Percentiles rank a stretch among this genome's conserved stretches.
phyloP scores from a whole-genome alignment of 306 rosid genomes.

The Cucumis melo region DNA sequence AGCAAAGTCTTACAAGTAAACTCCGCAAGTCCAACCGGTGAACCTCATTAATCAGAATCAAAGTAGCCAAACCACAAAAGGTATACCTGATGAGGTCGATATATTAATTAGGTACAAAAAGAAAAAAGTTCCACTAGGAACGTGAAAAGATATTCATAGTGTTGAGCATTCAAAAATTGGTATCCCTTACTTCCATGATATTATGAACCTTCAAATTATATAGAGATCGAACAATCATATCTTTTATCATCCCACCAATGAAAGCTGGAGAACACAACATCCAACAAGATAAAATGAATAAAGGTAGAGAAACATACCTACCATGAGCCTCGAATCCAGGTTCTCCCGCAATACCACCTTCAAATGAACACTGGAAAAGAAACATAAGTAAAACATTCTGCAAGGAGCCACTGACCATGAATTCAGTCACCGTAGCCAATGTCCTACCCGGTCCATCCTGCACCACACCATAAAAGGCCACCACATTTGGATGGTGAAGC shows the following conservation, averaged over 20 bases:
- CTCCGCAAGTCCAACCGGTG: too few species aligned
- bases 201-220: neutral
- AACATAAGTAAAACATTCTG: too few species aligned
- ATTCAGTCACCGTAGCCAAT: too few species aligned
- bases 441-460: too few species aligned
- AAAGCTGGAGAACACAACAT: neutral
- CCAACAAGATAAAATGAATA: neutral
- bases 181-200: neutral
- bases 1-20: conserved; percentile 41
- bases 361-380: too few species aligned
- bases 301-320: conserved; percentile 57
- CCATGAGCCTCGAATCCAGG: conserved; percentile 99
- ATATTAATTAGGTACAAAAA: too few species aligned
- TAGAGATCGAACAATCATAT: neutral
- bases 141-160: neutral
- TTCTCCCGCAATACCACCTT: conserved; percentile 86
- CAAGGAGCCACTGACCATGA: too few species aligned
- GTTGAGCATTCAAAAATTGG: neutral
- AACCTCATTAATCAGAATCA: too few species aligned
- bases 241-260: neutral
- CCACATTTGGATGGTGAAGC: too few species aligned
- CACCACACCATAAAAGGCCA: too few species aligned
- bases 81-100: too few species aligned
- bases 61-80: too few species aligned
- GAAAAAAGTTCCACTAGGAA: conserved; percentile 11